Percentiles rank a stretch among this genome's conserved stretches.
Conservation (phyloP, 192 early-diverging fungal species). For the Polychytrium aggregatum region DNA sequence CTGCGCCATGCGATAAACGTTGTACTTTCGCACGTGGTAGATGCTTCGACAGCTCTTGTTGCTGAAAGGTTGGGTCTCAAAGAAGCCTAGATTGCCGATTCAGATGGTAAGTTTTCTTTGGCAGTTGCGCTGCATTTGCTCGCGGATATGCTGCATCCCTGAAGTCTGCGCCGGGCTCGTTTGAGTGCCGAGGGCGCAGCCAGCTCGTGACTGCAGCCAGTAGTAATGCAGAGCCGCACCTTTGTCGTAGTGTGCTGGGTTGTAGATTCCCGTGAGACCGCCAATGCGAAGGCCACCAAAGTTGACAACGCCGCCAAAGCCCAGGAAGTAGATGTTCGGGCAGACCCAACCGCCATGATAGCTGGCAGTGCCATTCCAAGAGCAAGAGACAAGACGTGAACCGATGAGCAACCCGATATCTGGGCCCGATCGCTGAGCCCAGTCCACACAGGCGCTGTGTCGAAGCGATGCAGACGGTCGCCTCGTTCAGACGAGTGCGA, state of each 20-base stretch:
- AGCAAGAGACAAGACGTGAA: too few species aligned
- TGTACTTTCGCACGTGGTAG: conserved; percentile 82
- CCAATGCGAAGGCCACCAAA: conserved; percentile 85
- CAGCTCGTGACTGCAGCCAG: too few species aligned
- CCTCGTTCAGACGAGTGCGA: too few species aligned
- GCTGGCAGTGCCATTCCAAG: conserved; percentile 31
- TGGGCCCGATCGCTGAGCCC: too few species aligned
- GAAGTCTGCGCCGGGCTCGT: too few species aligned
- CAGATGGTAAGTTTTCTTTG: too few species aligned
- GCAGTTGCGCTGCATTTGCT: too few species aligned
- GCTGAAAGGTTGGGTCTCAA: conserved; percentile 68
- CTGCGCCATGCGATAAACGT: conserved; percentile 65
- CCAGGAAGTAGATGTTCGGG: conserved; percentile 88
- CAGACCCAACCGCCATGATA: conserved; percentile 93
- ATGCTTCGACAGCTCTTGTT: conserved; percentile 50
- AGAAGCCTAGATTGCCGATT: too few species aligned
- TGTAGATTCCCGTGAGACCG: conserved; percentile 87
- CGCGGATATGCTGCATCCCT: too few species aligned
- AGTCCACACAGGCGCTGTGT: too few species aligned
- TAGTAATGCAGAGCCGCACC: conserved; percentile 6
- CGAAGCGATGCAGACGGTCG: conserved; percentile 15
- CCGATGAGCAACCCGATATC: too few species aligned
- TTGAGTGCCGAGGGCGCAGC: too few species aligned
- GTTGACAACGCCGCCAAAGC: conserved; percentile 72
- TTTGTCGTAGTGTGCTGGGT: conserved; percentile 32